phyloP scores from a whole-genome alignment of 805 yeast species.

The Tetrapisispora phaffii region DNA sequence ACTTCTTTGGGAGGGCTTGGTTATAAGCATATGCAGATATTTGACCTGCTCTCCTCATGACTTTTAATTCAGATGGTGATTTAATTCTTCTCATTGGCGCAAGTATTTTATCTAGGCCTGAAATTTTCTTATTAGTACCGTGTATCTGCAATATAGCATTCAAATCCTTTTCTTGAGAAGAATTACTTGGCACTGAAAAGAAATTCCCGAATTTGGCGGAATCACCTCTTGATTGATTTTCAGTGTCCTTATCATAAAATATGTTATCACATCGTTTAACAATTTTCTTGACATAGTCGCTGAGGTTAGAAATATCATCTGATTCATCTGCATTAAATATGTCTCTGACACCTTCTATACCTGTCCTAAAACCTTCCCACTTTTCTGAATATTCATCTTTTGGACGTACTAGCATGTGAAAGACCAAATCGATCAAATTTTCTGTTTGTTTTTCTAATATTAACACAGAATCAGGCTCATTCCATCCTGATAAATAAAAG shows the following conservation, averaged over 20 bases:
- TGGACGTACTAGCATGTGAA: constrained; percentile 80
- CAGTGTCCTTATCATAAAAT: constrained; percentile 39
- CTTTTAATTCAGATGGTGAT: constrained; percentile 61
- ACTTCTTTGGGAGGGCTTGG: constrained; percentile 59
- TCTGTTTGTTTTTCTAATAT: constrained; percentile 52
- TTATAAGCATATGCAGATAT: constrained; percentile 80
- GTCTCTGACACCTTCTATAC: constrained; percentile 70
- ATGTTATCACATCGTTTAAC: constrained; percentile 41
- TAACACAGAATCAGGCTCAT: constrained; percentile 74
- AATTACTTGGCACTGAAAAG: constrained; percentile 17
- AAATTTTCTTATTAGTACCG: neutral
- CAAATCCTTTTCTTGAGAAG: constrained; percentile 20
- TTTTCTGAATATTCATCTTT: constrained; percentile 67
- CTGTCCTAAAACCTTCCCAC: constrained; percentile 95
- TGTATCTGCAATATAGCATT: constrained; percentile 29
- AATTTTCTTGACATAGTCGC: constrained; percentile 36
- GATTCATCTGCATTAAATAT: constrained; percentile 82
- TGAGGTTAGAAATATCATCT: constrained; percentile 28
- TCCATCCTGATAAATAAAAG: constrained; percentile 83
- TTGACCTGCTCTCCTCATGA: constrained; percentile 75
- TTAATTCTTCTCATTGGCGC: constrained; percentile 49
- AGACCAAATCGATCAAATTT: constrained; percentile 42
- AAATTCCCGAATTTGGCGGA: constrained; percentile 25
- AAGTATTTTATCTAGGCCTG: constrained; percentile 14
- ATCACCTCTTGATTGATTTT: constrained; percentile 11